Conservation (phyloP, 441 rosid species). For the Jatropha podagrica region DNA sequence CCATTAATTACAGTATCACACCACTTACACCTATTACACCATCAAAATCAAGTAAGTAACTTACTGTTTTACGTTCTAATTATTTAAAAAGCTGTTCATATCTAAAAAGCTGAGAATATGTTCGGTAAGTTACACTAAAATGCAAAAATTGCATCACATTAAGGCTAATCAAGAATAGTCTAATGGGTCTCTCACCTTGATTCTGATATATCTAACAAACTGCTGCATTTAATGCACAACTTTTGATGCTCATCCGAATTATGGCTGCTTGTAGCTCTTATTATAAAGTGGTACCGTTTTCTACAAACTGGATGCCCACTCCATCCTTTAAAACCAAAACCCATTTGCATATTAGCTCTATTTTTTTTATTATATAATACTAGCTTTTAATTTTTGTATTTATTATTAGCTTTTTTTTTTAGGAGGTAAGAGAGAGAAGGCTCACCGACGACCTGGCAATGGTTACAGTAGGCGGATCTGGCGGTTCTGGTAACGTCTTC, state of each 20-base stretch:
- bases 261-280: constrained; percentile 36
- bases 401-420: neutral
- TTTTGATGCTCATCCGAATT: constrained; percentile 22
- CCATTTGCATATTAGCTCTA: neutral
- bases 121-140: no score
- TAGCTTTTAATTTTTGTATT: neutral
- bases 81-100: neutral
- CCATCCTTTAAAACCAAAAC: constrained; percentile 50
- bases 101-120: no score
- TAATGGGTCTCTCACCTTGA: constrained; percentile 29
- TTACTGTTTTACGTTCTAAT: neutral
- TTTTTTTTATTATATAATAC: neutral
- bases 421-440: constrained; percentile 4
- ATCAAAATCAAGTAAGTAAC: neutral
- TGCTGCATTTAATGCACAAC: constrained; percentile 46
- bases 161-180: no score
- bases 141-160: no score
- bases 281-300: constrained; percentile 69
- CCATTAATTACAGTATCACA: constrained; percentile 35
- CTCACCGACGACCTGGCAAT: constrained; percentile 84
- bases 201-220: constrained; percentile 38
- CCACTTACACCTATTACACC: constrained; percentile 44
- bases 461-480: constrained; percentile 73
- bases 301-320: constrained; percentile 70
- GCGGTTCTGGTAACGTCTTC: constrained; percentile 64